phyloP scores from a whole-genome alignment of 106 monocot genomes.

The Dendrobium nobile region DNA sequence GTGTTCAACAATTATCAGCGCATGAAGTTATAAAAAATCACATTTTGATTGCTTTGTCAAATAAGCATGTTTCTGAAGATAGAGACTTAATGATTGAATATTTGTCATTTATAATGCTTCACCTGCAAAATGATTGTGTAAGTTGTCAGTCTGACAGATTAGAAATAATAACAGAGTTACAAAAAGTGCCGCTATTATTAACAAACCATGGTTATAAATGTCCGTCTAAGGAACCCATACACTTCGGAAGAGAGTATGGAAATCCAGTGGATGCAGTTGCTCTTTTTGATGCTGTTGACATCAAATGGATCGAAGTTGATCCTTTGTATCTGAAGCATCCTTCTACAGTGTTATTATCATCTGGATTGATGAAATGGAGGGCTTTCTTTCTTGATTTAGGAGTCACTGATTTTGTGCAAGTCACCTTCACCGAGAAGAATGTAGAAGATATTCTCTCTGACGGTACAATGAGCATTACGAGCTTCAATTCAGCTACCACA shows the following conservation, averaged over 20 bases:
- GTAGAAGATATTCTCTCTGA: slow-evolving; percentile 17
- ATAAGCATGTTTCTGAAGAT: slow-evolving; percentile 19
- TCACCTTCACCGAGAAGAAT: slow-evolving; percentile 37
- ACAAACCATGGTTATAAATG: slow-evolving; percentile 77
- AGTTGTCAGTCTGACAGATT: slow-evolving; percentile 56
- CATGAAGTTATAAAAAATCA: slow-evolving; percentile 83
- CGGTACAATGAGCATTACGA: not conserved
- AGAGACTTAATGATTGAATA: slow-evolving; percentile 65
- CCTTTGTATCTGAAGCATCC: slow-evolving; percentile 64
- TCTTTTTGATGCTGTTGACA: slow-evolving; percentile 32
- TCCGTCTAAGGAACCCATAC: slow-evolving; percentile 53
- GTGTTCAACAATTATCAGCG: slow-evolving; percentile 65
- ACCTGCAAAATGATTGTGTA: slow-evolving; percentile 68
- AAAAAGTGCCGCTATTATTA: slow-evolving; percentile 37
- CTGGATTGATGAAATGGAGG: slow-evolving; percentile 44
- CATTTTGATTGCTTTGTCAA: slow-evolving; percentile 45
- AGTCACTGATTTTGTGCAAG: slow-evolving; percentile 90
- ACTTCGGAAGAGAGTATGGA: slow-evolving; percentile 73
- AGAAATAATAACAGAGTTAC: slow-evolving; percentile 49
- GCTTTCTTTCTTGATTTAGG: slow-evolving; percentile 70
- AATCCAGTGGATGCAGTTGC: slow-evolving; percentile 53
- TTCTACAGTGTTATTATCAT: slow-evolving; percentile 26
- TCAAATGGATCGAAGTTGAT: slow-evolving; percentile 78
- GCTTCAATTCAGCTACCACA: slow-evolving; percentile 4
- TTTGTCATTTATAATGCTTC: slow-evolving; percentile 74